Evolutionary conservation across 2,329 filamentous ascomycete species (phyloP), one percentile per base, ranked within the genome.

Genomic region (Paramyrothecium sp.): DNA sequence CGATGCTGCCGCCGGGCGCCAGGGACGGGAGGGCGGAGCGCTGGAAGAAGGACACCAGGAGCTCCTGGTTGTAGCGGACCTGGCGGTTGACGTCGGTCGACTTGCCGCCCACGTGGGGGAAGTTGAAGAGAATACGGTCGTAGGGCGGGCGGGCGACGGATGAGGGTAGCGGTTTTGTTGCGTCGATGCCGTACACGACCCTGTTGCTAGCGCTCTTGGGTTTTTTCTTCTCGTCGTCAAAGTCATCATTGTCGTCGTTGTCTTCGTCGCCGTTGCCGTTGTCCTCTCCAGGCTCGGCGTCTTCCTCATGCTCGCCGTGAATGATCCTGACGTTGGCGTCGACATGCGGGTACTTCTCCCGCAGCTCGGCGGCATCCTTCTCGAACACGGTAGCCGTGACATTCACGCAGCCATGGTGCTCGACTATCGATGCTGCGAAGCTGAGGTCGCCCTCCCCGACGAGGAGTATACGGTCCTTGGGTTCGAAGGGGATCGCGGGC

Each of bases 71-170:
- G 72, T 91, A 86, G 56, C 95, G 87, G 16, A 97, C 92, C 75
- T 99, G 95, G 38, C 95, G 83, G 77, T 97, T 97, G 56, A 97
- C 89, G 76, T 98, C 93, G 65, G 89, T 98, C 62, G 86, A 90
- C 67, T 96, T 88, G 50, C 95, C 95, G 61, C 95, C 95, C 3
- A 96, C 90, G 77, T 99, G 95, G 38, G 95, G 95, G 74, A 99
- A 99, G 80, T 97, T 97, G 85, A 98, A 99, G 63, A 94, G 81
- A 60, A 98, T 88, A 56, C 86, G 83, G 72, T 96, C 88, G 81
- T 89, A 93, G 59, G 69, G 63, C 30, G 51, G 51, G 26, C 73
- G 72, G 46, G 69, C 70, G 60, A 66, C 62, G 65, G 80, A 81
- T n/a, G 68, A 65, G 33, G 78, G 71, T 26, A 78, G 78, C 69